phyloP scores from a whole-genome alignment of 2,329 filamentous ascomycete genomes.

The Aquanectria penicillioides region DNA sequence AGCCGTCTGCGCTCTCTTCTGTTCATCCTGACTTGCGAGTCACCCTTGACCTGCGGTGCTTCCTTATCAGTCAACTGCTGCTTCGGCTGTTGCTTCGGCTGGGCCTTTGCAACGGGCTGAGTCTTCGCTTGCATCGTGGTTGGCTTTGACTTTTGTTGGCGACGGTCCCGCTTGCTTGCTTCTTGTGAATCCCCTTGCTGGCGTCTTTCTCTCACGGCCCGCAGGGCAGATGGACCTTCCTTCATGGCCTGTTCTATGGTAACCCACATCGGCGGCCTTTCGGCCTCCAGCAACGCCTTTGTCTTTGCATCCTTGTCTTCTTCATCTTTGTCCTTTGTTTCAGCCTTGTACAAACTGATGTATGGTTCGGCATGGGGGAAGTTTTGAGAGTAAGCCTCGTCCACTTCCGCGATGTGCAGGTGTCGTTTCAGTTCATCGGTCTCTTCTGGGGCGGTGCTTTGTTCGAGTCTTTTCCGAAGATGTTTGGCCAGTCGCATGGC shows the following conservation, averaged over 20 bases:
- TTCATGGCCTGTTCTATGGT: conserved; percentile 72
- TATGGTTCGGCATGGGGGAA: conserved; percentile 78
- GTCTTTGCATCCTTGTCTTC: conserved; percentile 51
- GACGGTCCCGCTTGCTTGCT: conserved; percentile 22
- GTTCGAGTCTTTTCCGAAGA: conserved; percentile 66
- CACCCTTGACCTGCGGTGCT: conserved; percentile 26
- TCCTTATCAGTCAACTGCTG: conserved; percentile 30
- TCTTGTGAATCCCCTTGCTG: conserved; percentile 30
- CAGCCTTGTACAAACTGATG: conserved; percentile 67
- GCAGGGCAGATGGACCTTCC: conserved; percentile 62
- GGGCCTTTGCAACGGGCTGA: conserved; percentile 28
- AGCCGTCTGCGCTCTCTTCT: conserved; percentile 48
- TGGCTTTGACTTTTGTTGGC: conserved; percentile 29
- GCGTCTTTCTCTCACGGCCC: conserved; percentile 65
- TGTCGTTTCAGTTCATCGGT: conserved; percentile 61
- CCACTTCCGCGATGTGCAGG: conserved; percentile 76
- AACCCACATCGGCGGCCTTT: conserved; percentile 72
- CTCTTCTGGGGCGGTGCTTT: conserved; percentile 61
- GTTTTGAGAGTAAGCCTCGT: conserved; percentile 79
- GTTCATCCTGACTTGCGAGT: conserved; percentile 45
- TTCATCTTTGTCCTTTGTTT: conserved; percentile 47
- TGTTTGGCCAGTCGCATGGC: conserved; percentile 74
- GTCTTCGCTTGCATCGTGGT: conserved; percentile 28
- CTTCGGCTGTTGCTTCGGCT: conserved; percentile 35
- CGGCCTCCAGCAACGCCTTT: conserved; percentile 55